Evolutionary conservation across 2,329 filamentous ascomycete species (phyloP).

Genomic region (Alternaria longipes): DNA sequence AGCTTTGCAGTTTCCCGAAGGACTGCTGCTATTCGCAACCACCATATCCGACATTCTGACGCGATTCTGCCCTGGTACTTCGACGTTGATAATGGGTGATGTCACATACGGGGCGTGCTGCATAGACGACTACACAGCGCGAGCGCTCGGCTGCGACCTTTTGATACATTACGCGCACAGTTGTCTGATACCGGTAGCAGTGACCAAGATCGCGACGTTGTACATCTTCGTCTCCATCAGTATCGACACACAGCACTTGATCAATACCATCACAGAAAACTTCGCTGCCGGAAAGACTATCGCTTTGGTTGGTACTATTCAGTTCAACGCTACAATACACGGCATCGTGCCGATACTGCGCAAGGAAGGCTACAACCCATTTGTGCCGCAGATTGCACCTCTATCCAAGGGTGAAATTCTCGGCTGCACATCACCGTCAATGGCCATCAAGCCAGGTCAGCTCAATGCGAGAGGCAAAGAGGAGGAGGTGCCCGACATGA

Average conservation of each 20-base stretch:
- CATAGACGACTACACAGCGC: constrained; percentile 96
- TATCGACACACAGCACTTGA: constrained; percentile 88
- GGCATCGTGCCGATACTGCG: constrained; percentile 81
- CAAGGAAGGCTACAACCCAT: constrained; percentile 81
- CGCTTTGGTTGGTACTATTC: constrained; percentile 94
- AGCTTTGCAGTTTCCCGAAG: constrained; percentile 97
- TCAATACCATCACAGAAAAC: constrained; percentile 88
- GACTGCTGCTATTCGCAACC: constrained; percentile 91
- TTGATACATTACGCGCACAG: constrained; percentile 97
- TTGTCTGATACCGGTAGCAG: constrained; percentile 93
- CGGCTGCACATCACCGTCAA: constrained; percentile 87
- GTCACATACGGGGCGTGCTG: constrained; percentile 99
- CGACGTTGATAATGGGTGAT: constrained; percentile 98
- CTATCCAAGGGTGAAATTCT: constrained; percentile 95
- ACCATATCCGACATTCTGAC: constrained; percentile 97
- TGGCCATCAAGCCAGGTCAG: constrained; percentile 46
- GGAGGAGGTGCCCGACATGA: constrained; percentile 66
- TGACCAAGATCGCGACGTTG: constrained; percentile 95
- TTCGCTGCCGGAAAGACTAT: constrained; percentile 86
- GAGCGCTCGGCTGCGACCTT: constrained; percentile 91
- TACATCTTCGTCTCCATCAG: constrained; percentile 99
- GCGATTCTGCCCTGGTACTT: constrained; percentile 89
- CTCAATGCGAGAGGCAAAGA: constrained; percentile 59
- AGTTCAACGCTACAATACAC: constrained; percentile 98
- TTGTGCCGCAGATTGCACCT: constrained; percentile 92